Conservation (phyloP, 2,329 filamentous ascomycete species). For the Thermothelomyces thermophilus region DNA sequence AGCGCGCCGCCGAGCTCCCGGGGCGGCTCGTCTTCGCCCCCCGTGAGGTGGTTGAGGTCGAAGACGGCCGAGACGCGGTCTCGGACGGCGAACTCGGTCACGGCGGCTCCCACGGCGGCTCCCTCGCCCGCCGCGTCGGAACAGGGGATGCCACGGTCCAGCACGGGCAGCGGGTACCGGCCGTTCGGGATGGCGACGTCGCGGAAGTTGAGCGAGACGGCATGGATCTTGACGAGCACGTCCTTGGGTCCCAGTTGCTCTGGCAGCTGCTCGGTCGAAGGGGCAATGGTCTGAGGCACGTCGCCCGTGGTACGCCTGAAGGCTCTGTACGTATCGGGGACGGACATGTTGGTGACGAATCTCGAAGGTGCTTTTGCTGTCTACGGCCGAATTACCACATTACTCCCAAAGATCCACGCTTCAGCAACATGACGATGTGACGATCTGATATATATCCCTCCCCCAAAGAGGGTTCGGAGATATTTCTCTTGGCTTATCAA, state of each 20-base stretch:
- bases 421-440: too few relatives aligned
- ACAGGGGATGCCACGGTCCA: slow-evolving; percentile 17
- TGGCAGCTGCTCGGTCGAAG: slow-evolving; percentile 8
- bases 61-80: slow-evolving; percentile 21
- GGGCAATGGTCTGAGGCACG: slow-evolving; percentile 3
- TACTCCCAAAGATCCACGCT: too few relatives aligned
- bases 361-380: too few relatives aligned
- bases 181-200: slow-evolving; percentile 27
- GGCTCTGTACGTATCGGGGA: slow-evolving; percentile 13
- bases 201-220: slow-evolving; percentile 26
- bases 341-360: not conserved
- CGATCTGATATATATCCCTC: too few relatives aligned
- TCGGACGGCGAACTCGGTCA: slow-evolving; percentile 21
- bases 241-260: slow-evolving; percentile 10
- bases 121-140: slow-evolving; percentile 25
- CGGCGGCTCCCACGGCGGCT: slow-evolving; percentile 19
- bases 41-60: slow-evolving; percentile 12
- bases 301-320: slow-evolving; percentile 15
- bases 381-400: too few relatives aligned
- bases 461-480: too few relatives aligned
- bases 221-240: slow-evolving; percentile 21
- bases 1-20: slow-evolving; percentile 17
- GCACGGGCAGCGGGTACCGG: slow-evolving; percentile 18
- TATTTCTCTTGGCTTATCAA: too few relatives aligned
- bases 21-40: not conserved